phyloP scores from a whole-genome alignment of 768 basidiomycete genomes.

The Amanita thiersii region DNA sequence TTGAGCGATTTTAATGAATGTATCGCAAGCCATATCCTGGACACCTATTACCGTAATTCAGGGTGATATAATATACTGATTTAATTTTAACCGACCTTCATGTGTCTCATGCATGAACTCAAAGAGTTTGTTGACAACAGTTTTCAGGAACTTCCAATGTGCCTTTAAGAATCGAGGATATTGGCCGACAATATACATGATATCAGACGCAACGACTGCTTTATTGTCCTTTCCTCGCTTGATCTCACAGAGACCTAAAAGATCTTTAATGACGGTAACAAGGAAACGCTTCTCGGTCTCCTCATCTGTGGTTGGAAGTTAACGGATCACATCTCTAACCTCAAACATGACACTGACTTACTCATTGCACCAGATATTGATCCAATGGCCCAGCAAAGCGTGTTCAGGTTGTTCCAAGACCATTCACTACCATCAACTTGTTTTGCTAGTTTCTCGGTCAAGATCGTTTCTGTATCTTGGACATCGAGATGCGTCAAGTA shows the following conservation, averaged over 20 bases:
- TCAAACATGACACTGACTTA: conserved; percentile 32
- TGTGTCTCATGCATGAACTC: conserved; percentile 99
- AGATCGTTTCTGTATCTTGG: conserved; percentile 89
- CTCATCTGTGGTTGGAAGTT: conserved; percentile 54
- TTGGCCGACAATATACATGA: conserved; percentile 99
- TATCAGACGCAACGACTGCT: conserved; percentile 92
- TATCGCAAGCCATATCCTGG: conserved; percentile 99
- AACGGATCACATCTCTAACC: neutral
- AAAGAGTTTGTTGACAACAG: conserved; percentile 98
- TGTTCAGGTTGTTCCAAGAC: conserved; percentile 99
- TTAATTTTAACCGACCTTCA: conserved; percentile 52
- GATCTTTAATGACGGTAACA: conserved; percentile 97
- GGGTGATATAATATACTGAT: conserved; percentile 1
- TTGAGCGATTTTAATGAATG: conserved; percentile 99
- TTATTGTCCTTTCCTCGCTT: conserved; percentile 99
- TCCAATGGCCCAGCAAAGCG: conserved; percentile 99
- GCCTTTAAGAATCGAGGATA: conserved; percentile 99
- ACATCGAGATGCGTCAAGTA: conserved; percentile 98
- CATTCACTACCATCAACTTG: conserved; percentile 98
- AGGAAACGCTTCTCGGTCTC: conserved; percentile 99
- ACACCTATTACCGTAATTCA: conserved; percentile 51
- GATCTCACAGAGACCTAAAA: conserved; percentile 95
- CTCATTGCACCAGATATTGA: conserved; percentile 99
- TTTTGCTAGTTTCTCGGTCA: conserved; percentile 94
- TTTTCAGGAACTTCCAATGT: conserved; percentile 99